Evolutionary conservation across 345 rosid species (phyloP), one percentile per base, ranked within the genome.

Genomic region (Acer campestre): DNA sequence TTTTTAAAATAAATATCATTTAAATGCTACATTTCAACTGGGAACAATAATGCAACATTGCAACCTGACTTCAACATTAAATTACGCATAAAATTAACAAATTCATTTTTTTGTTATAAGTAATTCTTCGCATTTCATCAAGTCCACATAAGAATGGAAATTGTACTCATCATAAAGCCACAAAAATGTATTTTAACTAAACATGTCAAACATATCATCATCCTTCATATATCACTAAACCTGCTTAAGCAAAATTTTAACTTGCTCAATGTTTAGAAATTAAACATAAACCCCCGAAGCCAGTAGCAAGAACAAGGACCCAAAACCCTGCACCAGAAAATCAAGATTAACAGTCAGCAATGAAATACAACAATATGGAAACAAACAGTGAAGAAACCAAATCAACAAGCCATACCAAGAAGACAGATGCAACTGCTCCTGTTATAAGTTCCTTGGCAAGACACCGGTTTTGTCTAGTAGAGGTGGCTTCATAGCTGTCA

Each of bases 271-370:
- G 25, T 38, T 66, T 56, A 14, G 5, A 67, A 67, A 82, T 84
- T 83, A 96, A 65, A 96, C 98, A 78, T 96, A 96, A 82, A 94
- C 85, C 51, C 98, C 98, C 6, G 92, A 87, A 71, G 98, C 89
- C 75, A 96, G 96, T 42, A 95, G 89, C 86, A 95, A 74, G 85
- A 95, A 95, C 85, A 95, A 88, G 23, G 98, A 91, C 18, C 99
- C 99, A 29, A 95, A 95, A 29, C 99, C 99, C 99, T 95, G 94
- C 85, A 77, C 61, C 81, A 82, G 27, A 23, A 29, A 75, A 74
- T 2, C 23, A 18, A 65, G 23, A 68, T 78, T 64, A 53, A 74
- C 31, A 6, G 64, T 74, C 71, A 80, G 70, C 69, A 63, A 72
- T 1, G 20, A 73, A 64, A 42, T n/a, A 3, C 61, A 55, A 44